These are phyloP conservation scores for Serpula lacrymans DNA, from an alignment of 768 basidiomycete species.

Conservation along the genomic window DNA sequence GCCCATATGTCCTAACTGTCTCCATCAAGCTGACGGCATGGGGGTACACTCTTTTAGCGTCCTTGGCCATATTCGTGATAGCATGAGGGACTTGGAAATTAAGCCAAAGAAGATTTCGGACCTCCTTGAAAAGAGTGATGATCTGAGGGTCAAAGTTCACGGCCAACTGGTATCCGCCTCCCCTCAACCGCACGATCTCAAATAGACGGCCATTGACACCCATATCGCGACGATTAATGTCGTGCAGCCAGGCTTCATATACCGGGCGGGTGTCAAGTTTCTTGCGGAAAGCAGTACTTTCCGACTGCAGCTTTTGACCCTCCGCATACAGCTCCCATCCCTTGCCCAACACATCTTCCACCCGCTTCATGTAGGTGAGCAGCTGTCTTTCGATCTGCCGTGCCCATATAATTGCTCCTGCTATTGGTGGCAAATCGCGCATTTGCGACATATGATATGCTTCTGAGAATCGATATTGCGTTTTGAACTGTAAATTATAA, in stretches of 20 bases:
- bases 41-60: slow-evolving; percentile 96
- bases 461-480: slow-evolving; percentile 92
- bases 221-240: slow-evolving; percentile 92
- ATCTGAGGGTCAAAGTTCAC: slow-evolving; percentile 99
- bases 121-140: slow-evolving; percentile 98
- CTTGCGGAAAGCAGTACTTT: slow-evolving; percentile 87
- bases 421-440: slow-evolving; percentile 97
- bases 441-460: slow-evolving; percentile 98
- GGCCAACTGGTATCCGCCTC: slow-evolving; percentile 79
- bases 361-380: slow-evolving; percentile 95
- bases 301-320: slow-evolving; percentile 93
- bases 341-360: slow-evolving; percentile 96
- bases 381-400: slow-evolving; percentile 98
- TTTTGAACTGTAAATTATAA: slow-evolving; percentile 84
- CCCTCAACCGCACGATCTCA: slow-evolving; percentile 77
- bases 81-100: slow-evolving; percentile 94
- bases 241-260: slow-evolving; percentile 94
- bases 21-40: slow-evolving; percentile 99
- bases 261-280: slow-evolving; percentile 94
- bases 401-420: slow-evolving; percentile 98
- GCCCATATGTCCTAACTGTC: slow-evolving; percentile 96
- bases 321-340: slow-evolving; percentile 99
- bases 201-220: slow-evolving; percentile 89
- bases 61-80: slow-evolving; percentile 95
- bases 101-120: slow-evolving; percentile 92